Percentiles rank a stretch among this genome's conserved stretches.
Evolutionary conservation across 805 yeast species (phyloP).

Genomic region (Candida montana): DNA sequence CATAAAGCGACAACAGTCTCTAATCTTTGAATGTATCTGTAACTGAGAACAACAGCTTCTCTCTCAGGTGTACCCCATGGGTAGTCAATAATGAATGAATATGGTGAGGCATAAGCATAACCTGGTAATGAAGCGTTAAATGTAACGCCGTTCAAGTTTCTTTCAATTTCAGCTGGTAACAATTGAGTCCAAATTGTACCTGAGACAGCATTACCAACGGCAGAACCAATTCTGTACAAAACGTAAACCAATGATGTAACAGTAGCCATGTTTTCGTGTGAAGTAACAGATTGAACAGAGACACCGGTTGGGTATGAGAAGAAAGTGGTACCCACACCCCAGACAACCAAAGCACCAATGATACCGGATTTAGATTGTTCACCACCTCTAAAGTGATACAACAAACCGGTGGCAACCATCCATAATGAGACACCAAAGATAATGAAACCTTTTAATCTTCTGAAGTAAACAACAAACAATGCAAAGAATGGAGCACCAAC

Average conservation of each 20-base stretch:
- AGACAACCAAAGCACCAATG: constrained; percentile 56
- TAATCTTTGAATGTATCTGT: constrained; percentile 53
- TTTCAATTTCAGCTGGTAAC: constrained; percentile 38
- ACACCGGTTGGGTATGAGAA: constrained; percentile 66
- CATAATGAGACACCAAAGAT: constrained; percentile 54
- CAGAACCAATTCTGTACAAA: constrained; percentile 57
- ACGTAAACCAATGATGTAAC: constrained; percentile 55
- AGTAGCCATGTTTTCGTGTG: constrained; percentile 66
- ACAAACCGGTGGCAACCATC: constrained; percentile 54
- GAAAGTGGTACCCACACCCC: constrained; percentile 70
- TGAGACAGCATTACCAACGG: constrained; percentile 56
- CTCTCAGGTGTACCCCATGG: constrained; percentile 64
- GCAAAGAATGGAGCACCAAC: constrained; percentile 56
- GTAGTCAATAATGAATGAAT: constrained; percentile 39
- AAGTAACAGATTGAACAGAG: constrained; percentile 52
- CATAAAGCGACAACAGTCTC: constrained; percentile 49
- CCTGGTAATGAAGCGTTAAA: constrained; percentile 35
- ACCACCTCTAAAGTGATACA: constrained; percentile 54
- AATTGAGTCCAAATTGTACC: constrained; percentile 73
- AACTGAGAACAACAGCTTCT: constrained; percentile 49
- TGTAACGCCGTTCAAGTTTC: constrained; percentile 20
- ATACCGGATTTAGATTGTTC: constrained; percentile 46
- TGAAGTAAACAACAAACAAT: constrained; percentile 39
- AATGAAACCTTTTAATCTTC: constrained; percentile 53
- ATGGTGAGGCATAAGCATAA: constrained; percentile 49